Evolutionary conservation across 2,329 filamentous ascomycete genomes (phyloP).

Genomic region (Ophiognomonia clavigignenti-juglandacearum): DNA sequence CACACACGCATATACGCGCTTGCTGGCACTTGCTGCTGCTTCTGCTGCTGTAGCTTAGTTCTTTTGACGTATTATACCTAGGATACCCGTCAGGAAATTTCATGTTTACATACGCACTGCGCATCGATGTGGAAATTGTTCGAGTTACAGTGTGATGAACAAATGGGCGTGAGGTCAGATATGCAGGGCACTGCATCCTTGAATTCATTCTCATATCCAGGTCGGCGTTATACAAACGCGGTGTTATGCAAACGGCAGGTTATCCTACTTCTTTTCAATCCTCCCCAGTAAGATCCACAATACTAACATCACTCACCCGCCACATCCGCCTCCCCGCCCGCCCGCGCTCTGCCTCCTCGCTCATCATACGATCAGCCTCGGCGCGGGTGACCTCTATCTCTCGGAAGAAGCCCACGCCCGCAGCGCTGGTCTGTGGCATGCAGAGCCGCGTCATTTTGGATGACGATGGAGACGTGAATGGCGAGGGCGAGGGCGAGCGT

Average conservation of each 20-base stretch:
- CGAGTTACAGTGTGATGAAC: background rate
- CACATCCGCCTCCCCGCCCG: constrained; percentile 9
- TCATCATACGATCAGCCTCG: constrained; percentile 18
- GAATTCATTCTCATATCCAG: too few species aligned
- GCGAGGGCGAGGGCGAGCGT: background rate
- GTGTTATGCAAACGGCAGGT: too few species aligned
- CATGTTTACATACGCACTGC: background rate
- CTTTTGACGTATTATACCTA: constrained; percentile 15
- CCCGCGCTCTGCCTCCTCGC: background rate
- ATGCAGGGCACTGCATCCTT: background rate
- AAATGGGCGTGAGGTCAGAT: background rate
- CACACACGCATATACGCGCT: too few species aligned
- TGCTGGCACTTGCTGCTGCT: background rate
- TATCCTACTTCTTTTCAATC: too few species aligned
- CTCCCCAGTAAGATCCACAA: constrained; percentile 23
- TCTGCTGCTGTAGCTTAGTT: background rate
- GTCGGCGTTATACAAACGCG: background rate
- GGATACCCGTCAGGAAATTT: constrained; percentile 14
- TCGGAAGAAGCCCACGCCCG: constrained; percentile 22
- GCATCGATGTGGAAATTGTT: too few species aligned
- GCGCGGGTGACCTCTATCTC: constrained; percentile 22
- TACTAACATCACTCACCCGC: constrained; percentile 19
- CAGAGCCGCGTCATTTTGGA: constrained; percentile 20
- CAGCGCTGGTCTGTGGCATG: constrained; percentile 20
- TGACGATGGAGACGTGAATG: background rate